Percentiles rank a stretch among this genome's conserved stretches.
Evolutionary conservation across 331 rosid species (phyloP).

Genomic region (Erythrophleum ivorense): DNA sequence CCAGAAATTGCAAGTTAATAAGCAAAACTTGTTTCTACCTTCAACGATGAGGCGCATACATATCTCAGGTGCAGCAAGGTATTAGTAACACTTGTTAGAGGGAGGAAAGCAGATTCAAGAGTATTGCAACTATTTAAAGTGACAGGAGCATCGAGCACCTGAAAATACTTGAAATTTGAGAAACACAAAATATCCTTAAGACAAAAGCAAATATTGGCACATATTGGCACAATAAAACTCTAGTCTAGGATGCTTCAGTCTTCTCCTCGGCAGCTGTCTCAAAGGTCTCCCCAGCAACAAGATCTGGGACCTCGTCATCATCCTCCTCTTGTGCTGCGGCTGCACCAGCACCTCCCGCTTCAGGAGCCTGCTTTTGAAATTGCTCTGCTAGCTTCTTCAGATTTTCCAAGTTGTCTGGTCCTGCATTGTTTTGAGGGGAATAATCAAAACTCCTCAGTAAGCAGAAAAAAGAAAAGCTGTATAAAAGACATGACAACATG

Average conservation of each 20-base stretch:
- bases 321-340: conserved; percentile 55
- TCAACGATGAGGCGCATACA: conserved; percentile 28
- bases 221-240: conserved; percentile 39
- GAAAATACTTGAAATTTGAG: conserved; percentile 41
- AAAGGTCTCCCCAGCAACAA: conserved; percentile 52
- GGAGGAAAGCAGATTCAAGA: conserved; percentile 43
- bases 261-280: conserved; percentile 57
- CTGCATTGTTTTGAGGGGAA: conserved; percentile 39
- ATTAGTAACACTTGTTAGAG: conserved; percentile 4
- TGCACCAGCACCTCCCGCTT: conserved; percentile 60
- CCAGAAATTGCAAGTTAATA: neutral
- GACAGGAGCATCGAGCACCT: conserved; percentile 46
- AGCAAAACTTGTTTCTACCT: conserved; percentile 17
- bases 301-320: conserved; percentile 59
- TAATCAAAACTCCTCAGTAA: neutral
- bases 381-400: conserved; percentile 90
- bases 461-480: neutral
- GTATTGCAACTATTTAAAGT: conserved; percentile 41
- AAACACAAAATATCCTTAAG: conserved; percentile 9
- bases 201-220: conserved; percentile 40
- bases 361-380: conserved; percentile 82
- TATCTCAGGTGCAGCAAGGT: neutral
- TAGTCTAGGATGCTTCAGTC: conserved; percentile 26
- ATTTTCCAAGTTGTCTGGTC: conserved; percentile 92
- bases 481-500: neutral